These are phyloP conservation scores for Vanilla planifolia DNA, from an alignment of 106 monocot species.

Conservation along the genomic window DNA sequence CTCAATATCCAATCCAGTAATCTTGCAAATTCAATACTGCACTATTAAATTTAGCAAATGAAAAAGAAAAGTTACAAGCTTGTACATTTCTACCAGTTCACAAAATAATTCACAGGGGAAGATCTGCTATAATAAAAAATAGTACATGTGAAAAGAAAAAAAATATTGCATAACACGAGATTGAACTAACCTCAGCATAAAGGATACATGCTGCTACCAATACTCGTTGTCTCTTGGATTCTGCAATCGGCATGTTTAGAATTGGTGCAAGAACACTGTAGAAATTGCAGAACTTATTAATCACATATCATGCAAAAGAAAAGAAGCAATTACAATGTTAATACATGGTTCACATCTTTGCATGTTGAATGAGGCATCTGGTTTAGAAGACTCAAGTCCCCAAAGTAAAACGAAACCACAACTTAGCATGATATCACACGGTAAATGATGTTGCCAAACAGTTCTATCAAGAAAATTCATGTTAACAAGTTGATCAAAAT, in stretches of 20 bases:
- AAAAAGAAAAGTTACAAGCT: too few species aligned
- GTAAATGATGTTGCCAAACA: not conserved
- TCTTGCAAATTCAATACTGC: too few species aligned
- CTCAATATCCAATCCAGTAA: too few species aligned
- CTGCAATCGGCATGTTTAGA: constrained; percentile 95
- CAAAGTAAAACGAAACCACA: too few species aligned
- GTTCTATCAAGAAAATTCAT: not conserved
- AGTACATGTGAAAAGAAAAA: not conserved
- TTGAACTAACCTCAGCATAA: constrained; percentile 77
- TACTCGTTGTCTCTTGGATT: constrained; percentile 96
- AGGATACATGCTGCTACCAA: constrained; percentile 84
- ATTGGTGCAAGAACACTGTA: constrained; percentile 95
- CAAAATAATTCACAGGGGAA: too few species aligned
- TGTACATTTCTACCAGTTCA: too few species aligned
- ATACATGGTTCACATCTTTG: not conserved
- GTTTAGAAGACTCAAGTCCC: not conserved
- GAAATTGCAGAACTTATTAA: constrained; percentile 6
- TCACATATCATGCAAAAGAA: too few species aligned
- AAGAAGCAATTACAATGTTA: not conserved
- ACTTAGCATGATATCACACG: too few species aligned
- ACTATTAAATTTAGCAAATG: too few species aligned
- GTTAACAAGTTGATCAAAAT: too few species aligned
- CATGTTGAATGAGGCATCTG: too few species aligned
- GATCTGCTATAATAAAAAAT: not conserved
- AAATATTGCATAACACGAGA: not conserved